Conservation (phyloP, 163 green algal species). For the Chlorella variabilis region DNA sequence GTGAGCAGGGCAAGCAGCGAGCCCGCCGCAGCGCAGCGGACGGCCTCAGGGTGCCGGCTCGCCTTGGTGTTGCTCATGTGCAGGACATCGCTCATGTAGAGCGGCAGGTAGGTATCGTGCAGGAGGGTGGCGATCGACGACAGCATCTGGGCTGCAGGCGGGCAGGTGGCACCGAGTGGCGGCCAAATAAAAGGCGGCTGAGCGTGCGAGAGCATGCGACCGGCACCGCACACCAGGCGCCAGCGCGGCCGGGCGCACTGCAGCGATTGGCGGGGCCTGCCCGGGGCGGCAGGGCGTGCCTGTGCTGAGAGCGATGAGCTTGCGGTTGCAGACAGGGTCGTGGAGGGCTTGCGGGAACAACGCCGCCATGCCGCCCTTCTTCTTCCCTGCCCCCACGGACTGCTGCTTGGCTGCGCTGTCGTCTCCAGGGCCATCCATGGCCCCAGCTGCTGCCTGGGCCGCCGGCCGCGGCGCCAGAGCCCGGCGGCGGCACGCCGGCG, state of each 20-base stretch:
- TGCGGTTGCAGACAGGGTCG: neutral
- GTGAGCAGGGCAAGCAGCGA: too few relatives aligned
- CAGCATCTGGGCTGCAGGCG: conserved; percentile 68
- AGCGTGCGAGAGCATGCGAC: neutral
- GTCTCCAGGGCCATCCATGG: neutral
- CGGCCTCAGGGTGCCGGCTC: too few relatives aligned
- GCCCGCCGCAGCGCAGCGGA: too few relatives aligned
- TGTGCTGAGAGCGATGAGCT: neutral
- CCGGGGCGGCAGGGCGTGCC: neutral
- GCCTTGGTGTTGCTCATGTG: conserved; percentile 79
- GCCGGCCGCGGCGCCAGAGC: too few relatives aligned
- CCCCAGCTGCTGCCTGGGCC: neutral
- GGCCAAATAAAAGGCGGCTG: neutral
- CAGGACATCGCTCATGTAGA: conserved; percentile 90
- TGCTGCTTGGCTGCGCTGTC: neutral
- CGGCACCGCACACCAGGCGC: too few relatives aligned
- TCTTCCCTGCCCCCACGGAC: neutral
- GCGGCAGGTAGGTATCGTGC: conserved; percentile 89
- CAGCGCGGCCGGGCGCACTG: too few relatives aligned
- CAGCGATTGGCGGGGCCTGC: too few relatives aligned
- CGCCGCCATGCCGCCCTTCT: neutral
- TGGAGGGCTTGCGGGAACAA: neutral
- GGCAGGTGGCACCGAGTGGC: neutral
- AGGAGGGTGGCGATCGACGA: conserved; percentile 90
- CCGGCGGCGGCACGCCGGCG: too few relatives aligned